Percentiles rank a stretch among this genome's conserved stretches.
Evolutionary conservation across 2,329 filamentous ascomycete genomes (phyloP).

Genomic region (Alternaria sp.): DNA sequence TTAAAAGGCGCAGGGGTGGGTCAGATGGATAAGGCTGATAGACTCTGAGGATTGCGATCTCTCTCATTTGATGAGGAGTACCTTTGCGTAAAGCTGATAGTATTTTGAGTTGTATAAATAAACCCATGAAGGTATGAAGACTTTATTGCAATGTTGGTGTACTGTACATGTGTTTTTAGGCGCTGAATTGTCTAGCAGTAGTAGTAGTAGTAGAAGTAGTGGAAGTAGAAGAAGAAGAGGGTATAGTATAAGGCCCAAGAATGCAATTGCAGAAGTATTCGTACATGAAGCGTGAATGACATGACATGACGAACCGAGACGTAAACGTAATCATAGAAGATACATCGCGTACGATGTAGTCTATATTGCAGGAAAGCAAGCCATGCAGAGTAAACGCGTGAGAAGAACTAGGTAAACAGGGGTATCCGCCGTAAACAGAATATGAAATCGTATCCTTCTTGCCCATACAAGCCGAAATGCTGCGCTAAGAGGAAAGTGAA

Average conservation of each 20-base stretch:
- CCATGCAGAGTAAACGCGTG: not conserved
- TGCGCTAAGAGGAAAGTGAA: not conserved
- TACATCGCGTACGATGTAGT: not conserved
- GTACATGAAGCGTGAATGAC: not conserved
- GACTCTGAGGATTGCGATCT: too few relatives aligned
- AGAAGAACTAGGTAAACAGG: not conserved
- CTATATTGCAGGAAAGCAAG: not conserved
- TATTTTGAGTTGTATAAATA: too few relatives aligned
- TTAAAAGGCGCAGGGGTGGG: not conserved
- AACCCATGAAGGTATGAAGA: too few relatives aligned
- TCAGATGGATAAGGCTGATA: not conserved
- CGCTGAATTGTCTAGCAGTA: too few relatives aligned
- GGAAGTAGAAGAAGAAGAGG: fast-evolving
- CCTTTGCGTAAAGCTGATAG: too few relatives aligned
- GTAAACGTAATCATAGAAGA: not conserved
- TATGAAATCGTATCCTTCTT: not conserved
- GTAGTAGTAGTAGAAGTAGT: too few relatives aligned
- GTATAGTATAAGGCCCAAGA: not conserved
- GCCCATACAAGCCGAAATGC: not conserved
- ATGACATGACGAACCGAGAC: not conserved
- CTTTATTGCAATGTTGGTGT: not conserved
- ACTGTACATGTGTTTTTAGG: too few relatives aligned
- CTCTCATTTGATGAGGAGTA: too few relatives aligned
- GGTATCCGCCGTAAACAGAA: conserved; percentile 4
- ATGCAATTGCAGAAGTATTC: not conserved